Evolutionary conservation across 805 yeast genomes (phyloP).

Genomic region (Nakazawaea wyomingensis): DNA sequence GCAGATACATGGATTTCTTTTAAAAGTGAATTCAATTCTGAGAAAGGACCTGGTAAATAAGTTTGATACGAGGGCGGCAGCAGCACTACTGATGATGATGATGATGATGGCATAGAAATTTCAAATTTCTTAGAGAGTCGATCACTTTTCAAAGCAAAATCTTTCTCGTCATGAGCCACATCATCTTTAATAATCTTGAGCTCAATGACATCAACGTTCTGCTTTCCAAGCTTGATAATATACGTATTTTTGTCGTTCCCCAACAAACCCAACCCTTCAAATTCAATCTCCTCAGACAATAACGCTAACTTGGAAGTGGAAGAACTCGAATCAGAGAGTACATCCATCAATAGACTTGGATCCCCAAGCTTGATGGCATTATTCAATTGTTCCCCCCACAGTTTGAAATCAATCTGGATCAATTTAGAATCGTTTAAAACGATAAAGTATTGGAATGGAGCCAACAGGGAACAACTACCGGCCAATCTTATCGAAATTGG

Average conservation of each 20-base stretch:
- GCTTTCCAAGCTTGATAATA: background rate
- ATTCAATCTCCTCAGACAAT: background rate
- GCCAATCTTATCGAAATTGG: constrained; percentile 4
- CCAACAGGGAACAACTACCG: constrained; percentile 8
- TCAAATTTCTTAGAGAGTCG: too few relatives aligned
- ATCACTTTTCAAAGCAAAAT: constrained; percentile 1
- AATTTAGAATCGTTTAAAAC: constrained; percentile 19
- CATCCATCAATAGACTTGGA: constrained; percentile 14
- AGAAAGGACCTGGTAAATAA: background rate
- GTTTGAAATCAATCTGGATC: constrained; percentile 22
- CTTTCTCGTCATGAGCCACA: background rate
- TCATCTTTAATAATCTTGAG: background rate
- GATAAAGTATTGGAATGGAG: constrained; percentile 20
- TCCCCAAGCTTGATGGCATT: constrained; percentile 17
- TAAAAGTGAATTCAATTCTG: background rate
- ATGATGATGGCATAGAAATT: too few relatives aligned
- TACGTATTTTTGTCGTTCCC: background rate
- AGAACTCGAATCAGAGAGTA: constrained; percentile 4
- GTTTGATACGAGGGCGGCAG: background rate
- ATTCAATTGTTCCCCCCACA: constrained; percentile 21
- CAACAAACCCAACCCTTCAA: constrained; percentile 2
- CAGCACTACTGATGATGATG: too few relatives aligned
- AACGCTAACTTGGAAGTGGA: background rate
- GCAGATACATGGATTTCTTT: background rate
- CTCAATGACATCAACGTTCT: constrained; percentile 2